phyloP scores from a whole-genome alignment of 2,329 filamentous ascomycete species.

The Periconia sp. region DNA sequence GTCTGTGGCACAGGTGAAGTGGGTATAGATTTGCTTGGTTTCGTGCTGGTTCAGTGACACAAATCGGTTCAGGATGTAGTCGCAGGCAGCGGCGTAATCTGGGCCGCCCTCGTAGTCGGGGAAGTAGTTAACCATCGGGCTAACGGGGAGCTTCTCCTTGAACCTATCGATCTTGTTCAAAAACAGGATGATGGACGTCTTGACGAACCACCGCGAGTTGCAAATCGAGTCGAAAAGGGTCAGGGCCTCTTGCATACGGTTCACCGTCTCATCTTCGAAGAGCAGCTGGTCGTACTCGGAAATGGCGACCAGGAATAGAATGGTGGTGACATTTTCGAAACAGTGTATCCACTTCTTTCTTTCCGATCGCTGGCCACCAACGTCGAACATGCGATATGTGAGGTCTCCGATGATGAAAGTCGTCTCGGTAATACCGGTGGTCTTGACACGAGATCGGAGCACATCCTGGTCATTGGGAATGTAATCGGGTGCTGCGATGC shows the following conservation, averaged over 20 bases:
- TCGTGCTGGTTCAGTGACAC: slow-evolving; percentile 98
- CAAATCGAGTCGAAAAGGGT: slow-evolving; percentile 73
- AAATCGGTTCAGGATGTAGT: slow-evolving; percentile 98
- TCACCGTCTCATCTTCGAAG: slow-evolving; percentile 90
- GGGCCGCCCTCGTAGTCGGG: slow-evolving; percentile 86
- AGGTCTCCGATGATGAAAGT: slow-evolving; percentile 94
- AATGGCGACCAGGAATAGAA: slow-evolving; percentile 94
- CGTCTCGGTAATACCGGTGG: slow-evolving; percentile 94
- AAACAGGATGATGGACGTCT: slow-evolving; percentile 73
- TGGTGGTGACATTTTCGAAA: slow-evolving; percentile 96
- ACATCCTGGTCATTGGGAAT: slow-evolving; percentile 95
- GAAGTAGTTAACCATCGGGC: slow-evolving; percentile 77
- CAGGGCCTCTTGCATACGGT: slow-evolving; percentile 73
- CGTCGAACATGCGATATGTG: slow-evolving; percentile 97
- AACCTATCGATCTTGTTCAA: slow-evolving; percentile 76
- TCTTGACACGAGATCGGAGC: slow-evolving; percentile 94
- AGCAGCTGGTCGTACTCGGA: slow-evolving; percentile 96
- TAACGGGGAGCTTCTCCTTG: slow-evolving; percentile 73
- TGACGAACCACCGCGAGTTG: slow-evolving; percentile 73
- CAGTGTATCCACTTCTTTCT: slow-evolving; percentile 99
- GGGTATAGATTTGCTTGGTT: slow-evolving; percentile 99
- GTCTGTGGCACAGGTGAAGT: slow-evolving; percentile 98
- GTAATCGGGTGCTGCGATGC: slow-evolving; percentile 88
- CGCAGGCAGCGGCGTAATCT: slow-evolving; percentile 92
- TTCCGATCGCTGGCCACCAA: slow-evolving; percentile 92